phyloP scores from a whole-genome alignment of 2,329 filamentous ascomycete genomes.

The Cladosporium sp. region DNA sequence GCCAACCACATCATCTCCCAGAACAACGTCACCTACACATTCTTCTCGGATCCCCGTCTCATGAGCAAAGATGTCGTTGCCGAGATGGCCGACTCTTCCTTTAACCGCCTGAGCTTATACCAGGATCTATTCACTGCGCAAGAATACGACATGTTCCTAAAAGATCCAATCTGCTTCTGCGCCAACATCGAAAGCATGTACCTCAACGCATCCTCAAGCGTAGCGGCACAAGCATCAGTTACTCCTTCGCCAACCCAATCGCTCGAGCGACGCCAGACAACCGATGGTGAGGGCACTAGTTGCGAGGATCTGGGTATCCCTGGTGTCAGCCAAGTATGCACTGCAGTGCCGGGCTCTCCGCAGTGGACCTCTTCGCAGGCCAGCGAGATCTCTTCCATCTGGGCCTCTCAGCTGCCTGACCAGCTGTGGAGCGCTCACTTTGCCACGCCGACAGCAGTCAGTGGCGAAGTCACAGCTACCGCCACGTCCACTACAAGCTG shows the following conservation, averaged over 20 bases:
- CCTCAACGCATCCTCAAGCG: background rate
- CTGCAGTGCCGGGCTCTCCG: background rate
- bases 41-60: slow-evolving; percentile 13
- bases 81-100: background rate
- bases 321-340: background rate
- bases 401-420: slow-evolving; percentile 6
- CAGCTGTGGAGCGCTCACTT: slow-evolving; percentile 15
- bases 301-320: background rate
- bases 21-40: slow-evolving; percentile 11
- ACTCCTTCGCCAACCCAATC: background rate
- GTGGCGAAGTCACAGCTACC: slow-evolving; percentile 7
- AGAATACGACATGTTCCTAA: slow-evolving; percentile 13
- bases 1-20: slow-evolving; percentile 6
- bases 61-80: slow-evolving; percentile 9
- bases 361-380: slow-evolving; percentile 12
- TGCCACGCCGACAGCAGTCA: background rate
- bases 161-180: slow-evolving; percentile 12
- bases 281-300: background rate
- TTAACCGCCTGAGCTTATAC: background rate
- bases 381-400: background rate
- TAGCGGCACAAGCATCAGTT: background rate
- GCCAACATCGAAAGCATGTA: slow-evolving; percentile 13
- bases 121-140: background rate
- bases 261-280: background rate
- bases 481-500: slow-evolving; percentile 13